These are phyloP conservation scores for Vigna trinervia DNA, from an alignment of 306 rosid species.

Conservation along the genomic window DNA sequence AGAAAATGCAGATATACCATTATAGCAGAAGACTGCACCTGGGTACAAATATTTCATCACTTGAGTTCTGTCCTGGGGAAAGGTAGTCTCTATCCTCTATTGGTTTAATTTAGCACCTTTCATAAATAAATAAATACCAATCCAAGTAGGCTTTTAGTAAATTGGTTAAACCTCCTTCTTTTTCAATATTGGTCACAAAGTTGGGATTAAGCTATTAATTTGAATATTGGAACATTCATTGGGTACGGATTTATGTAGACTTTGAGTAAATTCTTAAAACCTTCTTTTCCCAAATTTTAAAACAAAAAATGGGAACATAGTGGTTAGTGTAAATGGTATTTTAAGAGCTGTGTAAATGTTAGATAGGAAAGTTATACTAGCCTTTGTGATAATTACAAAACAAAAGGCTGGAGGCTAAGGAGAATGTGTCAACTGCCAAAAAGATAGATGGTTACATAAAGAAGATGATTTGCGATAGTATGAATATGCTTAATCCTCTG, in stretches of 20 bases:
- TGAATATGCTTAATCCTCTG: conserved; percentile 1
- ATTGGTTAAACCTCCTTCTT: conserved; percentile 9
- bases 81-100: conserved; percentile 55
- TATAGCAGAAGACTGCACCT: conserved; percentile 87
- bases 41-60: conserved; percentile 74
- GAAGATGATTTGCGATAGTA: conserved; percentile 2
- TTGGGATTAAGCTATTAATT: conserved; percentile 5
- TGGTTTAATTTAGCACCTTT: conserved; percentile 22
- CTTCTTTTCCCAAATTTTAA: neutral
- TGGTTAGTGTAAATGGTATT: neutral
- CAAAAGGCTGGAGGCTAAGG: neutral
- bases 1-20: conserved; percentile 90
- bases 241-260: neutral
- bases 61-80: conserved; percentile 90
- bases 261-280: conserved; percentile 12
- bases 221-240: conserved; percentile 2
- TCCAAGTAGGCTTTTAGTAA: neutral
- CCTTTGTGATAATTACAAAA: conserved; percentile 6
- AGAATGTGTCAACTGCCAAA: too few relatives aligned
- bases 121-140: neutral
- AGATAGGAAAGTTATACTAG: conserved; percentile 4
- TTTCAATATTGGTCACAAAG: conserved; percentile 6
- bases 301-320: conserved; percentile 11
- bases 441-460: neutral
- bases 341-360: conserved; percentile 1